Conservation (phyloP, 2,329 filamentous ascomycete genomes). For the Hansfordia pulvinata region DNA sequence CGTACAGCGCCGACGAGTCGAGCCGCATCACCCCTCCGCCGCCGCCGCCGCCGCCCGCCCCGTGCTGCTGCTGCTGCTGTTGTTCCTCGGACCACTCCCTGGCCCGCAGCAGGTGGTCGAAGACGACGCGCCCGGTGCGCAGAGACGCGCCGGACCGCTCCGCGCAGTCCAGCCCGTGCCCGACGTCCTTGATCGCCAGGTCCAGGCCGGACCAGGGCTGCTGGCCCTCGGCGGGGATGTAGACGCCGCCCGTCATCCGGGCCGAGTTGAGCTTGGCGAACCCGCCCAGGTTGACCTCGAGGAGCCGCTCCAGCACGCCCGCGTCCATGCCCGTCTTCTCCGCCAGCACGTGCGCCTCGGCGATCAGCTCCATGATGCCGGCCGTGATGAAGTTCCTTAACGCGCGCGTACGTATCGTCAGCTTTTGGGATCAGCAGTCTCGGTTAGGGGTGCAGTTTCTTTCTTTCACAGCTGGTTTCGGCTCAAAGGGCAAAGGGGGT, state of each 20-base stretch:
- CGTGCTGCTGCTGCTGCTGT: too few species aligned
- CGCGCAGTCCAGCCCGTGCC: conserved; percentile 30
- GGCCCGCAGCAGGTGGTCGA: conserved; percentile 28
- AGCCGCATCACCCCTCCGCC: conserved; percentile 19
- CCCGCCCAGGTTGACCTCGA: conserved; percentile 24
- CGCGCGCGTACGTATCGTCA: too few species aligned
- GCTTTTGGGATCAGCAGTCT: background rate
- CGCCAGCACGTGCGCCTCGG: conserved; percentile 34
- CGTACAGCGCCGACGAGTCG: conserved; percentile 38
- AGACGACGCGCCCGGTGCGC: conserved; percentile 25
- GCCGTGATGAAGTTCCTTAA: conserved; percentile 35
- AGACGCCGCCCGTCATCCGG: conserved; percentile 22
- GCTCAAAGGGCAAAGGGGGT: too few species aligned
- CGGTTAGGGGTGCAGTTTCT: too few species aligned
- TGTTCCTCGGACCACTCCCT: conserved; percentile 17
- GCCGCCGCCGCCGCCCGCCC: conserved; percentile 14
- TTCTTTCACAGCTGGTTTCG: too few species aligned
- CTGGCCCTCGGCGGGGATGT: conserved; percentile 18
- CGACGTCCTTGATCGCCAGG: conserved; percentile 37
- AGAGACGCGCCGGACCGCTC: conserved; percentile 22
- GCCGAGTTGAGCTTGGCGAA: conserved; percentile 22
- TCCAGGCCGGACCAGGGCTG: conserved; percentile 32
- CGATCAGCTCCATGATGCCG: conserved; percentile 32
- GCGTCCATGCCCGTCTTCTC: conserved; percentile 27
- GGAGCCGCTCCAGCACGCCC: conserved; percentile 24